Evolutionary conservation across 257 asterid species (phyloP), one percentile per base, ranked within the genome.

Genomic region (Scutellaria minor): DNA sequence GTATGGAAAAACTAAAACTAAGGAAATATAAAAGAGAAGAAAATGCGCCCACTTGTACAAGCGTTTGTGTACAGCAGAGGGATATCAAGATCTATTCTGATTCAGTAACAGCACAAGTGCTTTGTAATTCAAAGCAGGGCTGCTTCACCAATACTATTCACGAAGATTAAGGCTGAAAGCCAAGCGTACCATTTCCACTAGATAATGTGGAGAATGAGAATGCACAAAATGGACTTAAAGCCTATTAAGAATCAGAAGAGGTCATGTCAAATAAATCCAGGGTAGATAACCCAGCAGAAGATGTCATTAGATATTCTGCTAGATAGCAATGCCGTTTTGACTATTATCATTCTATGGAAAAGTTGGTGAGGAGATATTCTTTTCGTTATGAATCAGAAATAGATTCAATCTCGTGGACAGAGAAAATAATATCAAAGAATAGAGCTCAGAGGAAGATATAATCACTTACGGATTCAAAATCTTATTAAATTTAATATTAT

Each of bases 31-130:
- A 31, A 31, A 31, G 37, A 31, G 3, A 31, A 31, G 37, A 31
- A 31, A 31, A 31, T 4, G 50, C 50, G 4, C 12, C 50, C 9
- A 8, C 9, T 7, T 45, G 51, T 51, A 47, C 42, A 27, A 6
- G 39, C 22, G 20, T 70, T 67, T 55, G 22, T 27, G 4, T 24
- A 61, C 64, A 41, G 57, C n/a, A 24, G 75, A 69, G 22, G 14
- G 31, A 51, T 12, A 41, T 68, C 66, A 61, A 71, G 46, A 70
- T 7, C 45, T 55, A 48, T 67, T 50, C 48, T 6, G 70, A 35
- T 71, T 52, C n/a, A 12, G 60, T 44, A 64, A 61, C 55, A 46
- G 72, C 67, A 66, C 6, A 55, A 47, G 31, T 52, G 72, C 53
- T 59, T 62, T 46, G 37, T 31, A 53, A 53, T 72, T 22, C 63